Conservation (phyloP, 1,139 yeast species). For the Candida sp. region DNA sequence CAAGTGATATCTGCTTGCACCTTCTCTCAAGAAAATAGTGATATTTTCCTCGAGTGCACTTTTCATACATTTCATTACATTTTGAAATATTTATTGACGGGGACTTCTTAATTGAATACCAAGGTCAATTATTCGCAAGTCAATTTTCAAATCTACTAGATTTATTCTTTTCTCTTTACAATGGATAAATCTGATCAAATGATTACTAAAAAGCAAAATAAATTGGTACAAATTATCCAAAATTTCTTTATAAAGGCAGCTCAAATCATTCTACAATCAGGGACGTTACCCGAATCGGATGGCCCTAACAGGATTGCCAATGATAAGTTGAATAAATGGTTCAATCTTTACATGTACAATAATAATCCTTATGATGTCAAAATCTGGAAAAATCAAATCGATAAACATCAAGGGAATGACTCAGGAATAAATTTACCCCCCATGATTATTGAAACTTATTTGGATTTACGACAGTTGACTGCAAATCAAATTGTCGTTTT, state of each 20-base stretch:
- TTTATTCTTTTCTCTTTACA: background rate
- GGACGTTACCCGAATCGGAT: constrained; percentile 13
- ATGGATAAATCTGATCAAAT: constrained; percentile 17
- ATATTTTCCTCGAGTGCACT: background rate
- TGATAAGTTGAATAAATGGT: constrained; percentile 51
- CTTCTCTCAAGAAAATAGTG: too few relatives aligned
- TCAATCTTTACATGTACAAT: constrained; percentile 55
- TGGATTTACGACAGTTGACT: constrained; percentile 65
- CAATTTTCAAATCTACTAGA: too few relatives aligned
- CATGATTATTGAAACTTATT: constrained; percentile 76
- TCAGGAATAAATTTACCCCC: constrained; percentile 51
- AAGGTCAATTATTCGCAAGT: too few relatives aligned
- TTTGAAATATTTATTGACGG: background rate
- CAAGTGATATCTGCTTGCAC: too few relatives aligned
- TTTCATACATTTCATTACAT: background rate
- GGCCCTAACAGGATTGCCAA: constrained; percentile 4
- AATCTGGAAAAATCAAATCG: constrained; percentile 48
- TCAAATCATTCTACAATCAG: constrained; percentile 39
- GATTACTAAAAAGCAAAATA: constrained; percentile 25
- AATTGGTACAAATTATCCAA: constrained; percentile 47
- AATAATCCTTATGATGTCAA: constrained; percentile 41
- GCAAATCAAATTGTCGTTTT: constrained; percentile 61
- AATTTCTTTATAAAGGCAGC: constrained; percentile 73
- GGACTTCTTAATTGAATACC: too few relatives aligned
- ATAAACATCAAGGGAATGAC: constrained; percentile 25